Evolutionary conservation across 208 protist genomes (phyloP), one percentile per base, ranked within the genome.

Genomic region (Trypanosoma boissoni): DNA sequence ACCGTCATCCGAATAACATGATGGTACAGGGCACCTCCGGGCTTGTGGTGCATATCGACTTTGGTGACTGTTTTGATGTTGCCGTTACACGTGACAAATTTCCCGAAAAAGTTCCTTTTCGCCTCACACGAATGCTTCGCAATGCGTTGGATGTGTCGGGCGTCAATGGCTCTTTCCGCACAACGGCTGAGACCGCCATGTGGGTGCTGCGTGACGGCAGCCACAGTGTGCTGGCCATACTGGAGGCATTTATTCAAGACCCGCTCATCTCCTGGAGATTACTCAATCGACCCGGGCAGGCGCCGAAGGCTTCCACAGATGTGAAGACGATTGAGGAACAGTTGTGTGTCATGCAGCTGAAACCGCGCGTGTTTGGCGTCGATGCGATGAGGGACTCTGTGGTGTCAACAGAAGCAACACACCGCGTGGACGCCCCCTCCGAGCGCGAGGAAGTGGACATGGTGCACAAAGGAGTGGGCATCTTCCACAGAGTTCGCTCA

Each of bases 21-120:
- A 99, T 99, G 99, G 73, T 99, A 12, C 90, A 99, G 67, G 68
- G 76, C 36, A 82, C 92, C 23, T 78, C 88, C 4, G 98, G 98
- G 24, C 91, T 98, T 27, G 86, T 99, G 36, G 80, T 99, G 14
- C 99, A 99, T 86, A 99, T 99, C 73, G 99, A 99, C 78, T 99
- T 99, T 89, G 99, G 99, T 49, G 99, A 99, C 81, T 99, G 99
- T 77, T 99, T 99, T 72, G 99, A 99, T 77, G 97, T 99, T 10
- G 98, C 98, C 5, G 99, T 99, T 97, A 93, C 93, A 18, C 79
- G 99, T 24, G 97, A 99, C 23, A 98, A 99, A 71, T 99, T 98
- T 60, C 98, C 99, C 2, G 99, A 99, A 74, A 98, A 97, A 50
- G 87, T 99, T 18, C 99, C 99, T 6, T 99, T 99, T 84, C 85